These are phyloP conservation scores for Lentinula edodes DNA, from an alignment of 768 basidiomycete species.

Conservation along the genomic window DNA sequence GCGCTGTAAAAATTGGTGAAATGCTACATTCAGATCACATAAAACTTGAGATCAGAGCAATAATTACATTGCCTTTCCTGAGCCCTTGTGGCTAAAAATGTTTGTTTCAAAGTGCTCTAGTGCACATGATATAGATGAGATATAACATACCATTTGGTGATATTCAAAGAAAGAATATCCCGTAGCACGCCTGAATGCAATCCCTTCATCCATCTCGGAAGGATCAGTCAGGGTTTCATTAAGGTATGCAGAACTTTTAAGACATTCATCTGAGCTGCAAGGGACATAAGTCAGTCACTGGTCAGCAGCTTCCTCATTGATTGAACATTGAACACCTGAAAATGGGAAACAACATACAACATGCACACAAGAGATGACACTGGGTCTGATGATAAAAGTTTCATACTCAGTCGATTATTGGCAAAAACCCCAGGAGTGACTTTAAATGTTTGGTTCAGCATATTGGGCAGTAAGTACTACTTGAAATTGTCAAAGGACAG, in stretches of 20 bases:
- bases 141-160: slow-evolving; percentile 7
- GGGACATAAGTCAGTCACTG: neutral
- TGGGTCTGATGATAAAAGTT: slow-evolving; percentile 25
- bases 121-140: no score
- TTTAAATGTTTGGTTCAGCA: slow-evolving; percentile 4
- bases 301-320: neutral
- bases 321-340: no score
- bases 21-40: no score
- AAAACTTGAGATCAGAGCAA: neutral
- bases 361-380: slow-evolving; percentile 19
- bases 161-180: slow-evolving; percentile 14
- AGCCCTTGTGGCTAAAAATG: slow-evolving; percentile 10
- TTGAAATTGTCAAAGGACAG: neutral
- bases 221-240: slow-evolving; percentile 32
- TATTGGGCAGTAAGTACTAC: no score
- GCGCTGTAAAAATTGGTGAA: slow-evolving; percentile 10
- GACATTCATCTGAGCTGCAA: slow-evolving; percentile 14
- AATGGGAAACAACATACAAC: slow-evolving; percentile 15
- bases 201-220: neutral
- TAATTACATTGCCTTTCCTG: slow-evolving; percentile 9
- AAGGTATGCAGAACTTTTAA: slow-evolving; percentile 19
- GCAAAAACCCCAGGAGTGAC: slow-evolving; percentile 31
- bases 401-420: slow-evolving; percentile 35
- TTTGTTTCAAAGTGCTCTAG: no score
- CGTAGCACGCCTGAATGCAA: slow-evolving; percentile 13